Evolutionary conservation across 169 alveolate species (phyloP), one percentile per base, ranked within the genome.

Genomic region (Cryptosporidium meleagridis): DNA sequence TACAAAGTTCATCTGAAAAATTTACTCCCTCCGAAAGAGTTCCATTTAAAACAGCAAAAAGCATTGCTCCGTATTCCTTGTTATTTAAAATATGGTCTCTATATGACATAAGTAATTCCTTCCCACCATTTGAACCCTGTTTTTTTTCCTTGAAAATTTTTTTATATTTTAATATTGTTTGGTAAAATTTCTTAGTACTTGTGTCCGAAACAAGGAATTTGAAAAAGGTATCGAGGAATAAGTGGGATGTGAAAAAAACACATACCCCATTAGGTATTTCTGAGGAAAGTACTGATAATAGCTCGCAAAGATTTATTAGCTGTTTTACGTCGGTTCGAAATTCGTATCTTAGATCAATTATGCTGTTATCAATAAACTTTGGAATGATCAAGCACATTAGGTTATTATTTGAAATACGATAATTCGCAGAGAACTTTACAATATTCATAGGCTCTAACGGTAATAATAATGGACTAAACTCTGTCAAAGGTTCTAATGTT

Each of bases 1-100:
- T 92, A 29, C 99, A 99, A 29, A 97, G 92, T 26, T 95, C 96
- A 92, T 98, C 99, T 29, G 96, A 86, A 89, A 98, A 98, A 91
- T 98, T 97, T 55, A 98, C 97, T 18, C 99, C 99, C 91, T 98
- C 99, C 48, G 99, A 96, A 18, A 97, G 94, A 59, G 95, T 93
- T 33, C 98, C 99, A 41, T 97, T 95, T 85, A 96, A 94, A 21
- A 97, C 99, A 8, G 98, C 97, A 61, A 98, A 95, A 26, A 97
- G 91, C 31, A 98, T 91, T 10, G 96, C 98, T 12, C 98, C 98
- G 55, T 75, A 69, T 45, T 80, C 67, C 29, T 52, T 73, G 37
- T 65, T 35, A 80, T 44, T 62, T 12, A 62, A 6, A 23, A 80
- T 59, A 23, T 65, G 67, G 8, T 80, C 31, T 62, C 48, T 80